Evolutionary conservation across 1,284 basidiomycete species (phyloP).

Genomic region (Boletellus deceptivus): DNA sequence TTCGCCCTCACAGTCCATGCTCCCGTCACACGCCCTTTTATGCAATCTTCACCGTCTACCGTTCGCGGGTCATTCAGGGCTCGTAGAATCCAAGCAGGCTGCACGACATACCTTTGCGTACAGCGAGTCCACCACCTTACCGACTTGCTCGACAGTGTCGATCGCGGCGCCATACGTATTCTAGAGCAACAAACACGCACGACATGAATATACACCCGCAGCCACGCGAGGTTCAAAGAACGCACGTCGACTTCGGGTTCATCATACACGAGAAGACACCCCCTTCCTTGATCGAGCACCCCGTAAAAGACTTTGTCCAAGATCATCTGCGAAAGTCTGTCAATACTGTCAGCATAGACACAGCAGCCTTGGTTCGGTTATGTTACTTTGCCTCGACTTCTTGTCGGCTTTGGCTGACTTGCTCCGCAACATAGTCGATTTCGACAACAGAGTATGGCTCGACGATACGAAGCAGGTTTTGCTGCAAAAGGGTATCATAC

Average conservation of each 20-base stretch:
- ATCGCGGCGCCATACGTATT: slow-evolving; percentile 86
- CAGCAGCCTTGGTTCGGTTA: background rate
- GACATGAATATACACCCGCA: slow-evolving; percentile 3
- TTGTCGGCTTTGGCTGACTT: slow-evolving; percentile 86
- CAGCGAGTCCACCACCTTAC: slow-evolving; percentile 87
- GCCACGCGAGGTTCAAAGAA: slow-evolving; percentile 9
- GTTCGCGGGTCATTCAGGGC: background rate
- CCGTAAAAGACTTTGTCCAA: slow-evolving; percentile 94
- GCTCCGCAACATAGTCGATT: slow-evolving; percentile 84
- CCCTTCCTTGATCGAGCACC: slow-evolving; percentile 92
- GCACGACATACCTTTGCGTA: slow-evolving; percentile 74
- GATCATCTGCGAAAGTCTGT: slow-evolving; percentile 95
- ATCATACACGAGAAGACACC: slow-evolving; percentile 90
- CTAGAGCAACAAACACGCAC: slow-evolving; percentile 38
- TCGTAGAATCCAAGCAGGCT: background rate
- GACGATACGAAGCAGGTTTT: slow-evolving; percentile 91
- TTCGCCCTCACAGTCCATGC: background rate
- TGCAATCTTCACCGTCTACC: slow-evolving; percentile 27
- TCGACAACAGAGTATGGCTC: slow-evolving; percentile 95
- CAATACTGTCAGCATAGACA: slow-evolving; percentile 7
- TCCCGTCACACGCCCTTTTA: slow-evolving; percentile 12
- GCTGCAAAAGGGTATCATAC: slow-evolving; percentile 94
- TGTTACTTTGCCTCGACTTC: slow-evolving; percentile 90
- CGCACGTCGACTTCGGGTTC: slow-evolving; percentile 80
- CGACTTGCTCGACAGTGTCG: slow-evolving; percentile 85